phyloP scores from a whole-genome alignment of 2,329 filamentous ascomycete genomes.

The Graphilbum sp. region DNA sequence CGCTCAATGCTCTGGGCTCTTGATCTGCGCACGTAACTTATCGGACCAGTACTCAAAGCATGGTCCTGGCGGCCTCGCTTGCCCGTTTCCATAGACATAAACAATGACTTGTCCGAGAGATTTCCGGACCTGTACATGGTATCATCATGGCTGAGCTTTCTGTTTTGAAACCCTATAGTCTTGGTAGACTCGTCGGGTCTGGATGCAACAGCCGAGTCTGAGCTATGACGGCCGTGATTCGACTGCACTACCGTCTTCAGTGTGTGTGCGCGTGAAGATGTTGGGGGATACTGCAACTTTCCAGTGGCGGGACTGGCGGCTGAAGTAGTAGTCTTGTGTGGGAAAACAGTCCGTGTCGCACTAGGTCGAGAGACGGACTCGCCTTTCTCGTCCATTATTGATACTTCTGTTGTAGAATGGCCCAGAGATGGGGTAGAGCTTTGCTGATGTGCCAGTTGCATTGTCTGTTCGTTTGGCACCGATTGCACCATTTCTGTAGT shows the following conservation, averaged over 20 bases:
- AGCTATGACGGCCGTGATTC: slow-evolving; percentile 9
- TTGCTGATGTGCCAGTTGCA: too few relatives aligned
- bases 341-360: too few relatives aligned
- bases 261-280: slow-evolving; percentile 16
- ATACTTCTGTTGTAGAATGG: too few relatives aligned
- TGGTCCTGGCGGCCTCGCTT: slow-evolving; percentile 8
- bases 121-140: not conserved
- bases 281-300: slow-evolving; percentile 12
- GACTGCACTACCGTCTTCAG: slow-evolving; percentile 10
- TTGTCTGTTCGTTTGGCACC: too few relatives aligned
- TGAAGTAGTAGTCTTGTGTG: too few relatives aligned
- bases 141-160: slow-evolving; percentile 1
- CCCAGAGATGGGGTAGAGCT: too few relatives aligned
- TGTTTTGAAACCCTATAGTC: slow-evolving; percentile 7
- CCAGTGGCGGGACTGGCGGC: too few relatives aligned
- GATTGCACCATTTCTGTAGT: too few relatives aligned
- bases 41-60: not conserved
- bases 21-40: slow-evolving; percentile 12
- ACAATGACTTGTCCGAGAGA: slow-evolving; percentile 9
- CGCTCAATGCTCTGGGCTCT: slow-evolving; percentile 15
- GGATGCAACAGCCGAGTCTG: slow-evolving; percentile 1
- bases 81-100: not conserved
- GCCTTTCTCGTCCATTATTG: too few relatives aligned
- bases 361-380: not conserved
- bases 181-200: slow-evolving; percentile 7